A percentile compares a stretch with the other conserved stretches of the same genome.
phyloP scores from a whole-genome alignment of 2,329 filamentous ascomycete genomes.

The Xylaria sp. region DNA sequence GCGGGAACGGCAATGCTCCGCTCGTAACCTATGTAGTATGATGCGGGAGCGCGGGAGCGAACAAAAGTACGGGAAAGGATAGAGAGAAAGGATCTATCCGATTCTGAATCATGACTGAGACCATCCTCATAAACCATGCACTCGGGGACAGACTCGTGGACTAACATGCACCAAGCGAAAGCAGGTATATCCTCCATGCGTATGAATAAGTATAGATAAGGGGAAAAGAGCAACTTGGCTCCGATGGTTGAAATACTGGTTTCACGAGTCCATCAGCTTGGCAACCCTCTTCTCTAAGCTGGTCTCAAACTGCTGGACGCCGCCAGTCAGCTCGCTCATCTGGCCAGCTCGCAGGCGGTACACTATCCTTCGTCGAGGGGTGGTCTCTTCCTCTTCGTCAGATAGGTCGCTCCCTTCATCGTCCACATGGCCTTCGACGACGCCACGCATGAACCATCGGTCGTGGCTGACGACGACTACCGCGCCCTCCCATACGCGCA shows the following conservation, averaged over 20 bases:
- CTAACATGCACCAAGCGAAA: neutral
- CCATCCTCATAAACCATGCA: neutral
- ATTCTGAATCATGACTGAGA: neutral
- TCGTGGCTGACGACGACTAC: constrained; percentile 82
- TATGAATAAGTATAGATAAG: no score
- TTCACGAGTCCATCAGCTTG: constrained; percentile 30
- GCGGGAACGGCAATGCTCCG: neutral
- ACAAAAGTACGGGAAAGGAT: neutral
- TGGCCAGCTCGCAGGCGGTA: constrained; percentile 65
- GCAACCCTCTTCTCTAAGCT: constrained; percentile 35
- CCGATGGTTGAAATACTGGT: neutral
- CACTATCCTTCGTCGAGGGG: constrained; percentile 57
- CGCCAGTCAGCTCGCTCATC: constrained; percentile 60
- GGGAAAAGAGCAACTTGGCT: neutral
- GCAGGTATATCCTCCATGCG: neutral
- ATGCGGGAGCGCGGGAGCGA: neutral
- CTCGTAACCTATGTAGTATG: neutral
- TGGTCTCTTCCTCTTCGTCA: constrained; percentile 52
- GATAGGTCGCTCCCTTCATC: constrained; percentile 46
- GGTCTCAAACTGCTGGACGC: constrained; percentile 66
- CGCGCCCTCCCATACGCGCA: constrained; percentile 74
- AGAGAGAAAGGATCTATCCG: neutral
- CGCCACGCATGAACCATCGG: constrained; percentile 77
- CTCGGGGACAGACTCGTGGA: neutral
- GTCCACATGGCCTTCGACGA: constrained; percentile 66